These are phyloP conservation scores for Magnaporthiopsis poae DNA, from an alignment of 2,329 filamentous ascomycete species.

Conservation along the genomic window DNA sequence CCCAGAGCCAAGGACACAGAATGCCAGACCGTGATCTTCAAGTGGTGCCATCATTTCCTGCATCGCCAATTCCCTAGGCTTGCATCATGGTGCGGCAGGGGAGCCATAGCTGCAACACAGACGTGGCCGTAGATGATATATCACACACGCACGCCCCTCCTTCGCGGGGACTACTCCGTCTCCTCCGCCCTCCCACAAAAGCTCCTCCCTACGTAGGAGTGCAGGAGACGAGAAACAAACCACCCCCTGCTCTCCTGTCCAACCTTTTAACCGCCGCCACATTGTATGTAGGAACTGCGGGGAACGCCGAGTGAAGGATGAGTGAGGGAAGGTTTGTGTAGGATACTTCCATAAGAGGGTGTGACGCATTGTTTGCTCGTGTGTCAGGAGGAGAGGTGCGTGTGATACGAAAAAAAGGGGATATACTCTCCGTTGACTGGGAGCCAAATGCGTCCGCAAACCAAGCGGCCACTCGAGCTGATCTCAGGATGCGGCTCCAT, in stretches of 20 bases:
- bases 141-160: not conserved
- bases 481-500: not conserved
- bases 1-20: not conserved
- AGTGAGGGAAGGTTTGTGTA: not conserved
- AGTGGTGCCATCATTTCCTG: not conserved
- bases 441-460: not conserved
- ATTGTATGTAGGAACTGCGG: not conserved
- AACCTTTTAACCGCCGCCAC: not conserved
- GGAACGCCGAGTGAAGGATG: not conserved
- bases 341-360: not conserved
- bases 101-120: not conserved
- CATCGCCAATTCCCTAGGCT: not conserved
- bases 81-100: not conserved
- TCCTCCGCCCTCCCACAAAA: not conserved
- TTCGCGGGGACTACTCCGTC: not conserved
- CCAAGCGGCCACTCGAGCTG: not conserved
- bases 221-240: not conserved
- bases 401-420: not conserved
- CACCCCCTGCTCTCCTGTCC: not conserved
- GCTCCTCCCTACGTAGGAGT: not conserved
- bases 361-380: not conserved
- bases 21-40: not conserved
- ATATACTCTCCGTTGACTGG: too few species aligned
- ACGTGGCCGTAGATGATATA: not conserved
- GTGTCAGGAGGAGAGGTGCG: too few species aligned